Percentiles rank a stretch among this genome's conserved stretches.
phyloP scores from a whole-genome alignment of 2,329 filamentous ascomycete genomes.

The Cryphonectria carpinicola region DNA sequence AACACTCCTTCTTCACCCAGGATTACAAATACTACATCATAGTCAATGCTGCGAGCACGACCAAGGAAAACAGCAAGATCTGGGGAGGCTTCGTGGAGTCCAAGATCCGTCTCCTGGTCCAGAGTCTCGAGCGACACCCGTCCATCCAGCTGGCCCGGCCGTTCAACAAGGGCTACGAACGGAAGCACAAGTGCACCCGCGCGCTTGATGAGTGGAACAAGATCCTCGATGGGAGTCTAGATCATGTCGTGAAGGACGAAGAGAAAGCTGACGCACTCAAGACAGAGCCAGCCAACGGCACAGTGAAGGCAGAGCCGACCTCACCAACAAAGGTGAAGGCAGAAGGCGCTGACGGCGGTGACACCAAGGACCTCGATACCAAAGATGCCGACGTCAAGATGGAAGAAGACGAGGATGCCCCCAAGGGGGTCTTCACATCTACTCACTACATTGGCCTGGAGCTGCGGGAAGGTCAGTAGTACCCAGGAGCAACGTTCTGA shows the following conservation, averaged over 20 bases:
- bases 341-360: constrained; percentile 34
- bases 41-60: constrained; percentile 80
- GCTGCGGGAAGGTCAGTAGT: constrained; percentile 68
- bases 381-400: constrained; percentile 33
- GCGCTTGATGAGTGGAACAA: constrained; percentile 54
- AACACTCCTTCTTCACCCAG: constrained; percentile 90
- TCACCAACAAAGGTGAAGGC: constrained; percentile 46
- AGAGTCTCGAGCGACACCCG: constrained; percentile 77
- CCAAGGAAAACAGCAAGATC: constrained; percentile 80
- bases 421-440: constrained; percentile 74
- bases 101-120: constrained; percentile 84
- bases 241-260: constrained; percentile 46
- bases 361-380: constrained; percentile 29
- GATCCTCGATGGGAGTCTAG: constrained; percentile 58
- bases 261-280: constrained; percentile 41
- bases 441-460: constrained; percentile 94
- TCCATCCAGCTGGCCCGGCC: constrained; percentile 84
- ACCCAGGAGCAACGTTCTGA: constrained; percentile 1
- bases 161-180: constrained; percentile 91
- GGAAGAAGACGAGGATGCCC: constrained; percentile 29
- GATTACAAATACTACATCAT: constrained; percentile 96
- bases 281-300: constrained; percentile 53
- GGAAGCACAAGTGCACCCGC: constrained; percentile 70
- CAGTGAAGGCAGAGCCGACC: constrained; percentile 51
- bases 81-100: constrained; percentile 96